These are phyloP conservation scores for Rugonectria rugulosa DNA, from an alignment of 2,329 filamentous ascomycete species.

Conservation along the genomic window DNA sequence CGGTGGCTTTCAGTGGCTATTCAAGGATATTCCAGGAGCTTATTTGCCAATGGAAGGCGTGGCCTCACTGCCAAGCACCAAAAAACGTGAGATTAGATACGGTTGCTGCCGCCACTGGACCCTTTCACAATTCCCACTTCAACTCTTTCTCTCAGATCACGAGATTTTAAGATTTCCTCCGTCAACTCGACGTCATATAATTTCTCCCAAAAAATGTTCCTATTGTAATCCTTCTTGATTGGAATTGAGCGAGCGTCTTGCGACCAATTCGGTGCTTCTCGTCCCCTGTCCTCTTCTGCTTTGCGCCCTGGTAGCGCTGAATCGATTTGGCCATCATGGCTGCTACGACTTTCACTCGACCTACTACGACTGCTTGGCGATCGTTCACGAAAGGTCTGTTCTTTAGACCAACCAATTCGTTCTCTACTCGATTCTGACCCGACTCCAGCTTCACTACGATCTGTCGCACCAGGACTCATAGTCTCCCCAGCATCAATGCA, in stretches of 20 bases:
- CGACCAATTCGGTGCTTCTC: slow-evolving; percentile 7
- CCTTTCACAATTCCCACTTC: slow-evolving; percentile 18
- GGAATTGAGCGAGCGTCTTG: background rate
- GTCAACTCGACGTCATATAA: background rate
- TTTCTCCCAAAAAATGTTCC: slow-evolving; percentile 11
- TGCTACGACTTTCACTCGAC: slow-evolving; percentile 31
- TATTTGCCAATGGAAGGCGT: slow-evolving; percentile 11
- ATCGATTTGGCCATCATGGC: slow-evolving; percentile 30
- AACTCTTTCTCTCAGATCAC: slow-evolving; percentile 23
- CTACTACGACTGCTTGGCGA: slow-evolving; percentile 32
- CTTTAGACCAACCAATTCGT: background rate
- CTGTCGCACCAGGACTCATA: background rate
- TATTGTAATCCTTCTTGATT: slow-evolving; percentile 5
- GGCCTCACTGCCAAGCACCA: slow-evolving; percentile 13
- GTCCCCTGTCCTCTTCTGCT: background rate
- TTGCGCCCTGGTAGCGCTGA: slow-evolving; percentile 6
- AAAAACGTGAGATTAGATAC: slow-evolving; percentile 39
- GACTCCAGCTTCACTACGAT: slow-evolving; percentile 24
- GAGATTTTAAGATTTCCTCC: background rate
- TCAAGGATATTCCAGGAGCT: slow-evolving; percentile 35
- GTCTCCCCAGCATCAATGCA: slow-evolving; percentile 26
- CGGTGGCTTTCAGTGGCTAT: slow-evolving; percentile 11
- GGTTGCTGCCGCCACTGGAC: slow-evolving; percentile 21
- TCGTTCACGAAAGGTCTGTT: slow-evolving; percentile 32
- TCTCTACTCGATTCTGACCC: slow-evolving; percentile 20